A percentile compares a stretch with the other conserved stretches of the same genome.
These are phyloP conservation scores for Babesia sp. DNA, from an alignment of 169 alveolate species.

Conservation along the genomic window DNA sequence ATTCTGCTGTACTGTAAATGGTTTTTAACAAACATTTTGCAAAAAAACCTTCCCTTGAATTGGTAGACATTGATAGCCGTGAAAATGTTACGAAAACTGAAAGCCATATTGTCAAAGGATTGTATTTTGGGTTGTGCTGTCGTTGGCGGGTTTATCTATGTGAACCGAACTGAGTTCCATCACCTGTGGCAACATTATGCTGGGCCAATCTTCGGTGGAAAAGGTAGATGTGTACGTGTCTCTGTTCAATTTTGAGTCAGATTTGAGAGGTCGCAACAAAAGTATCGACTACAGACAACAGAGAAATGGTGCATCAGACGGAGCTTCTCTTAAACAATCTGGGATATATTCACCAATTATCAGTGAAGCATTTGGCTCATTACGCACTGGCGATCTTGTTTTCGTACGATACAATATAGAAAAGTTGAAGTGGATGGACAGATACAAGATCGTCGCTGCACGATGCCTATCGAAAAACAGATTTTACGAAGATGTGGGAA, in stretches of 20 bases:
- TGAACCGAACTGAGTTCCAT: slow-evolving; percentile 4
- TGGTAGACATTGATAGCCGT: neutral
- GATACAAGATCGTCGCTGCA: slow-evolving; percentile 13
- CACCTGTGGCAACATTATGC: slow-evolving; percentile 11
- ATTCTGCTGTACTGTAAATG: no score
- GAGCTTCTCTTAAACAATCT: neutral
- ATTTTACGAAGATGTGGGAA: slow-evolving; percentile 51
- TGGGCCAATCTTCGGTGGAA: neutral
- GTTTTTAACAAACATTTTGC: no score
- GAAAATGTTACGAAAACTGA: neutral
- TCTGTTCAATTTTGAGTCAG: neutral
- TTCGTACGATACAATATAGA: slow-evolving; percentile 54
- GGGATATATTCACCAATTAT: neutral
- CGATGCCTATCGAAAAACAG: slow-evolving; percentile 28
- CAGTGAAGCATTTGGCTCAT: neutral
- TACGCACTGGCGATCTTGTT: slow-evolving; percentile 59
- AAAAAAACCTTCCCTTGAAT: no score
- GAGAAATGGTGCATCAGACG: neutral
- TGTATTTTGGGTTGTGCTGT: slow-evolving; percentile 23
- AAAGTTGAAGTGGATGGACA: neutral
- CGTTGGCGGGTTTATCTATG: slow-evolving; percentile 22
- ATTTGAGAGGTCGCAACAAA: neutral
- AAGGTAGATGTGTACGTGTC: neutral
- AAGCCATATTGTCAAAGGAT: neutral
- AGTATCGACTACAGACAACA: neutral